Base-by-base conservation (phyloP, 108 stramenopile species). In the Cyclotella baltica region DNA sequence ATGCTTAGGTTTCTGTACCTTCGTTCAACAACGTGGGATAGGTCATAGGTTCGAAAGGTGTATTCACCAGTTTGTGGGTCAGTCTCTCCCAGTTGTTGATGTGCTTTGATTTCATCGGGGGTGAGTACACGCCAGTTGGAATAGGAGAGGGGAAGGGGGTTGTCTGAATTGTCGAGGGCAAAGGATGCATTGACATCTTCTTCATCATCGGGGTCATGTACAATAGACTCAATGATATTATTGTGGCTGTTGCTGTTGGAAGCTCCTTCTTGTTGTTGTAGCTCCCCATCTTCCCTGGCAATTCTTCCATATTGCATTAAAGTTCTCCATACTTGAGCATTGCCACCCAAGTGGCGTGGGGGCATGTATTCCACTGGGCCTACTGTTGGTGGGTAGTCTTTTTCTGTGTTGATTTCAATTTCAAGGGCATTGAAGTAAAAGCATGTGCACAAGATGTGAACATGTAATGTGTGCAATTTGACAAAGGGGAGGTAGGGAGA, bases 351-450 rank as follows among this genome's bases (percentile, higher is more conserved):
- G 62, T 83, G 81, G 4, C 81, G 51, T 46, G 81, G 81, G 5
- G 81, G 81, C 33, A 75, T 76, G 63, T 83, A 83, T 43, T 83
- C 81, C 29, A 29, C 52, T 0, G 81, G 81, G 27, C 81, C 81
- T 0, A 22, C 48, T 0, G 59, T 68, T 3, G 0, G 0, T 5
- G 81, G 81, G n/a, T 57, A 40, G 0, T 47, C 58, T 1, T 61
- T 63, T 69, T 64, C 70, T 64, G 62, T 20, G 62, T 22, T 63
- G 38, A 11, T 10, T 9, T 10, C 30, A 61, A 61, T n/a, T n/a
- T n/a, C n/a, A n/a, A n/a, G n/a, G n/a, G n/a, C n/a, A n/a, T n/a
- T n/a, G n/a, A n/a, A n/a, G n/a, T n/a, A n/a, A n/a, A n/a, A n/a
- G n/a, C n/a, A n/a, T n/a, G n/a, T n/a, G n/a, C n/a, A n/a, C n/a